Conservation (phyloP, 768 basidiomycete genomes). For the Collybiopsis confluens region DNA sequence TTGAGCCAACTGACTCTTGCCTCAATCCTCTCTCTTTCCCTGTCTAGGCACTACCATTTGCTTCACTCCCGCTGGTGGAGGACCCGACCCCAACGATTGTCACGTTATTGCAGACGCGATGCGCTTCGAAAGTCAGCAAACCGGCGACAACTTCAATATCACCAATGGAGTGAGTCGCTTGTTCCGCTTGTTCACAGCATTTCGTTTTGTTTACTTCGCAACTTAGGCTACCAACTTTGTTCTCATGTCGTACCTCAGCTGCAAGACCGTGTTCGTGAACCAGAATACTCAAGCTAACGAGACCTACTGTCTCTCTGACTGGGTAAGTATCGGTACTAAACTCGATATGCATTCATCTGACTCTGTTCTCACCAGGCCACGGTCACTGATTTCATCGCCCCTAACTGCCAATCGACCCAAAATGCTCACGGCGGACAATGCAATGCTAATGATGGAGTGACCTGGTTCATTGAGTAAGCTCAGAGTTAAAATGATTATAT, state of each 20-base stretch:
- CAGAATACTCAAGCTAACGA: slow-evolving; percentile 20
- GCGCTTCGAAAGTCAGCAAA: slow-evolving; percentile 22
- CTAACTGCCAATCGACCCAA: slow-evolving; percentile 25
- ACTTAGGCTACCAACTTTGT: background rate
- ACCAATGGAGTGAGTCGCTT: background rate
- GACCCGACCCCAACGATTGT: slow-evolving; percentile 29
- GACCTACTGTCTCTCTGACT: slow-evolving; percentile 26
- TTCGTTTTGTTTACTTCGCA: background rate
- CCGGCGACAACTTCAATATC: background rate
- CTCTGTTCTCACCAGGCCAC: slow-evolving; percentile 12
- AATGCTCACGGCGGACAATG: slow-evolving; percentile 29
- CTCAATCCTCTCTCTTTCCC: background rate
- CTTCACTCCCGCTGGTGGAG: slow-evolving; percentile 21
- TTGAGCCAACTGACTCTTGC: too few species aligned
- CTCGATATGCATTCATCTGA: background rate
- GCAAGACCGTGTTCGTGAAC: slow-evolving; percentile 27
- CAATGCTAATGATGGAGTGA: slow-evolving; percentile 24
- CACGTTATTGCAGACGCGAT: slow-evolving; percentile 27
- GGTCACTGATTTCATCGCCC: slow-evolving; percentile 23
- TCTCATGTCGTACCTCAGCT: slow-evolving; percentile 20
- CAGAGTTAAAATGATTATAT: too few species aligned
- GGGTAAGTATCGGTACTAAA: slow-evolving; percentile 15
- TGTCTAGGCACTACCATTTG: slow-evolving; percentile 21
- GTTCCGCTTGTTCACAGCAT: background rate
- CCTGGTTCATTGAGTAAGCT: slow-evolving; percentile 28